phyloP scores from a whole-genome alignment of 805 yeast genomes.

The Candida glaebosa region DNA sequence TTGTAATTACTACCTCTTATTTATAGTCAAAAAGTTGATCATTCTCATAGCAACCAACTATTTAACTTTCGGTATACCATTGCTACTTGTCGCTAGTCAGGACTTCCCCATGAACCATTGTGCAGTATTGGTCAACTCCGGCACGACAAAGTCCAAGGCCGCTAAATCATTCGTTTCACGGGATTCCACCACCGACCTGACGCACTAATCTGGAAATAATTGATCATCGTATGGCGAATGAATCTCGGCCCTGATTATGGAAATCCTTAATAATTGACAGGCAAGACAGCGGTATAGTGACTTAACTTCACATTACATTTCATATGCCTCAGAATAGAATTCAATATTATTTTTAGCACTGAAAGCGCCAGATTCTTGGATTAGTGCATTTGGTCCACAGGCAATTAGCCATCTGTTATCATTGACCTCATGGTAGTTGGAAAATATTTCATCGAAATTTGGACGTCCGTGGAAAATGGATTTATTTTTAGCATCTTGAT shows the following conservation, averaged over 20 bases:
- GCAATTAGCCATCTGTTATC: slow-evolving; percentile 51
- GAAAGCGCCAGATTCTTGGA: slow-evolving; percentile 36
- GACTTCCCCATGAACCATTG: no score
- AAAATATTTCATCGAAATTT: slow-evolving; percentile 28
- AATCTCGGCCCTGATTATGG: not conserved
- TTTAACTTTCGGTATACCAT: no score
- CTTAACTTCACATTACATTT: slow-evolving; percentile 24
- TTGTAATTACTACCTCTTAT: no score
- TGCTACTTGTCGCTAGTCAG: no score
- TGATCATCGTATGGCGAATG: not conserved
- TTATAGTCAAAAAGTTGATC: no score
- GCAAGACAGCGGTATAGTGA: no score
- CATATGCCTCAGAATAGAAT: slow-evolving; percentile 44
- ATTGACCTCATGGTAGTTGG: slow-evolving; percentile 21
- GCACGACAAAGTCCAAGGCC: no score
- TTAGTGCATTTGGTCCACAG: slow-evolving; percentile 54
- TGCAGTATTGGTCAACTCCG: no score
- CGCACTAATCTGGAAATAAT: no score
- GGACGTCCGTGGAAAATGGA: slow-evolving; percentile 37
- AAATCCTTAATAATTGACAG: no score
- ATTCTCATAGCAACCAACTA: no score
- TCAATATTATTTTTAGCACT: slow-evolving; percentile 33
- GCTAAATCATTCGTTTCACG: no score
- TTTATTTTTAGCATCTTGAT: slow-evolving; percentile 7
- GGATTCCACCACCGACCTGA: not conserved